Evolutionary conservation across 495 filamentous ascomycete genomes (phyloP).

Genomic region (Penicillium subrubescens): DNA sequence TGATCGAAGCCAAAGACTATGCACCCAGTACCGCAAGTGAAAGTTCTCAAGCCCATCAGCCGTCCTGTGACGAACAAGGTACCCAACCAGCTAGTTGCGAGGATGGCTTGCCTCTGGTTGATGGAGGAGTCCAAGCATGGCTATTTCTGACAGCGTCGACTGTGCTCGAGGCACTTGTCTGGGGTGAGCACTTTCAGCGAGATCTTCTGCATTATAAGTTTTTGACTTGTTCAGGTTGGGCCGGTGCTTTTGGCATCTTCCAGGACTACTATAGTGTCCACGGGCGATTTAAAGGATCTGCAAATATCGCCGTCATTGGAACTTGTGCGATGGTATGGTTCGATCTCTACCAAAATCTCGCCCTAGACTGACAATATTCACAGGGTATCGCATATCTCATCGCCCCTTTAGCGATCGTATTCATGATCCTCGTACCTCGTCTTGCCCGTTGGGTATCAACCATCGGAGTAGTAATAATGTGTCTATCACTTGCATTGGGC

Average conservation of each 20-base stretch:
- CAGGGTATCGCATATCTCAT: slow-evolving; percentile 52
- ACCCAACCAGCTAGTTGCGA: not conserved
- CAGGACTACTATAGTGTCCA: slow-evolving; percentile 57
- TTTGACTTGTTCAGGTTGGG: slow-evolving; percentile 52
- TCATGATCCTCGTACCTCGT: slow-evolving; percentile 31
- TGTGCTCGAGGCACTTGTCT: slow-evolving; percentile 62
- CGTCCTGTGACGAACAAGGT: not conserved
- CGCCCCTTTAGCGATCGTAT: slow-evolving; percentile 41
- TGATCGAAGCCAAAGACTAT: slow-evolving; percentile 12
- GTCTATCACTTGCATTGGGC: slow-evolving; percentile 40
- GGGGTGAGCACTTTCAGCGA: slow-evolving; percentile 48
- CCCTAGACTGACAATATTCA: not conserved
- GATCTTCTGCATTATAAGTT: not conserved
- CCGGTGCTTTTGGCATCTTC: slow-evolving; percentile 63
- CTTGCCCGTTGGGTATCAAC: slow-evolving; percentile 36
- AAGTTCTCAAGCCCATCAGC: not conserved
- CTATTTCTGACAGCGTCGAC: slow-evolving; percentile 62
- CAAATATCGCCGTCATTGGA: slow-evolving; percentile 47
- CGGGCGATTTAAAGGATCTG: slow-evolving; percentile 44
- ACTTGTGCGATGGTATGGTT: slow-evolving; percentile 44
- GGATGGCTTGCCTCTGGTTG: slow-evolving; percentile 49
- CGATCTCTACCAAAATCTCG: not conserved
- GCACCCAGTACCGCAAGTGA: slow-evolving; percentile 10
- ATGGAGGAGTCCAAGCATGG: slow-evolving; percentile 65
- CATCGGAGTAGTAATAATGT: slow-evolving; percentile 45